phyloP scores from a whole-genome alignment of 371 early-diverging fungal genomes.

The Circinella minor region DNA sequence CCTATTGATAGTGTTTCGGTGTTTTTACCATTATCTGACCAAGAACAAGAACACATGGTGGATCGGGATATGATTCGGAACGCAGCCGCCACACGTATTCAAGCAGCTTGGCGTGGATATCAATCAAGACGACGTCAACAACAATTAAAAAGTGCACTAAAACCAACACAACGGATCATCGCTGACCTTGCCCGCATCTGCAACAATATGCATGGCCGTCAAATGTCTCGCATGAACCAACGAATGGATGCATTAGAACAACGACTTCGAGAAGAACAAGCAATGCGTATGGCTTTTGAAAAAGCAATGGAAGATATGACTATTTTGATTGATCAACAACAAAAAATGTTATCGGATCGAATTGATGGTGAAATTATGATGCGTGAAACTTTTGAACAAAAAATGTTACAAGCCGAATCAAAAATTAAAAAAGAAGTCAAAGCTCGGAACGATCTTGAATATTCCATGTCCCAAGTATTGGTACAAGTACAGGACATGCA shows the following conservation, averaged over 20 bases:
- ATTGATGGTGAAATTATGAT: slow-evolving; percentile 41
- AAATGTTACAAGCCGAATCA: slow-evolving; percentile 35
- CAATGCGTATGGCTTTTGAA: slow-evolving; percentile 50
- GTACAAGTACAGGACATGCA: slow-evolving; percentile 41
- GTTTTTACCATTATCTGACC: slow-evolving; percentile 38
- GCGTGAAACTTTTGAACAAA: slow-evolving; percentile 38
- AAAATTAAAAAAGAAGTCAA: slow-evolving; percentile 34
- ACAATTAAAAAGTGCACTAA: slow-evolving; percentile 13
- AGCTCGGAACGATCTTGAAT: slow-evolving; percentile 40
- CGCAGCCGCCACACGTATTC: slow-evolving; percentile 37
- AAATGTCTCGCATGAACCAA: slow-evolving; percentile 23
- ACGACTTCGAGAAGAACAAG: slow-evolving; percentile 38
- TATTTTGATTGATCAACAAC: slow-evolving; percentile 45
- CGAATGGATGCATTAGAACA: slow-evolving; percentile 30
- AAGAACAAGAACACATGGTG: slow-evolving; percentile 26
- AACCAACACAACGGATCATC: slow-evolving; percentile 21
- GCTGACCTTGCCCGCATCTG: slow-evolving; percentile 24
- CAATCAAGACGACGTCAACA: slow-evolving; percentile 31
- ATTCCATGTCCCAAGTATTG: slow-evolving; percentile 41
- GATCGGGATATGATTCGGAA: slow-evolving; percentile 26
- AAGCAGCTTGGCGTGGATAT: slow-evolving; percentile 41
- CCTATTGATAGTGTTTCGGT: slow-evolving; percentile 44
- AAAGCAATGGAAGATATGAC: slow-evolving; percentile 57
- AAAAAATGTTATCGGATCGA: slow-evolving; percentile 41
- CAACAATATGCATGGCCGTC: slow-evolving; percentile 13